Conservation (phyloP, 2,329 filamentous ascomycete genomes). For the Diplodia corticola region DNA sequence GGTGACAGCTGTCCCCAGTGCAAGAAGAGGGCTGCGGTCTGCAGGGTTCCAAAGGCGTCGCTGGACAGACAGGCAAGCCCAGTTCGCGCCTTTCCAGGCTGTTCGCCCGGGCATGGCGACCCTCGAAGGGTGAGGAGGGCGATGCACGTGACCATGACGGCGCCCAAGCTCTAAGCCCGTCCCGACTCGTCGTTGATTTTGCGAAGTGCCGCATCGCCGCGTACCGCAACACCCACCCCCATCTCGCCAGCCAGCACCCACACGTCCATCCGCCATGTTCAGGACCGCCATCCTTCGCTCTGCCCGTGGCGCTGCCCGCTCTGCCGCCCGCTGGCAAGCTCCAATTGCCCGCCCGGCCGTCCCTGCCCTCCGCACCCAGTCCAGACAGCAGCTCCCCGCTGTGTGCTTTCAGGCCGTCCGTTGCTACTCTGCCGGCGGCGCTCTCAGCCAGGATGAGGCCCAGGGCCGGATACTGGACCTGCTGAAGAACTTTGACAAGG, state of each 20-base stretch:
- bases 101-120: neutral
- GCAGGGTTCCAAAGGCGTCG: neutral
- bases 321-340: slow-evolving; percentile 44
- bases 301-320: slow-evolving; percentile 55
- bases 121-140: neutral
- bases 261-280: slow-evolving; percentile 67
- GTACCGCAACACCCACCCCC: slow-evolving; percentile 24
- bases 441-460: slow-evolving; percentile 79
- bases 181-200: slow-evolving; percentile 23
- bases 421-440: slow-evolving; percentile 81
- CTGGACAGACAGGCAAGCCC: neutral
- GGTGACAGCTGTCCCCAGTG: neutral
- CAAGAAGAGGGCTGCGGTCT: too few relatives aligned
- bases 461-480: slow-evolving; percentile 90
- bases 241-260: slow-evolving; percentile 29
- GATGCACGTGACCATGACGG: slow-evolving; percentile 20
- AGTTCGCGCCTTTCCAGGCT: neutral
- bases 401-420: slow-evolving; percentile 69
- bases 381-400: slow-evolving; percentile 61
- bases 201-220: slow-evolving; percentile 23
- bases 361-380: slow-evolving; percentile 62
- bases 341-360: slow-evolving; percentile 61
- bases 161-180: slow-evolving; percentile 22
- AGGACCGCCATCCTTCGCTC: slow-evolving; percentile 82
- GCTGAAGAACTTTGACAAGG: slow-evolving; percentile 97